phyloP scores from a whole-genome alignment of 2,329 filamentous ascomycete species.

The Diatrype stigma region DNA sequence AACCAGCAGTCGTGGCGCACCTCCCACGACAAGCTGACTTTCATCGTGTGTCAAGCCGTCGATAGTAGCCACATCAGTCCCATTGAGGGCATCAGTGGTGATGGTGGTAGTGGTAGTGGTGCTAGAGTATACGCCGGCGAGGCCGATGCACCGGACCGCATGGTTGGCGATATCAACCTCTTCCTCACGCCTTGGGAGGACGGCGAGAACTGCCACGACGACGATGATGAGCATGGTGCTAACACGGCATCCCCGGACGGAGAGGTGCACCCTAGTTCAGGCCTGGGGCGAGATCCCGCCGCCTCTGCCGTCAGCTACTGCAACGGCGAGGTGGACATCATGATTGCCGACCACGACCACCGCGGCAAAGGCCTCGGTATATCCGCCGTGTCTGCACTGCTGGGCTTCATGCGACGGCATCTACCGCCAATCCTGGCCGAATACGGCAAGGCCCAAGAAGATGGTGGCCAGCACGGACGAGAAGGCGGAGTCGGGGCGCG shows the following conservation, averaged over 20 bases:
- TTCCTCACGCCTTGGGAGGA: slow-evolving; percentile 65
- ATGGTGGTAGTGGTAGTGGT: not conserved
- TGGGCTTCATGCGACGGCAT: slow-evolving; percentile 62
- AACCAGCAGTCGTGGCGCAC: slow-evolving; percentile 88
- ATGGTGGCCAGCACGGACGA: no score
- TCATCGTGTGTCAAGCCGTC: slow-evolving; percentile 65
- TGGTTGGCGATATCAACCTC: slow-evolving; percentile 76
- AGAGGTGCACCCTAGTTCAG: slow-evolving; percentile 22
- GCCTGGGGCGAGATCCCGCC: slow-evolving; percentile 63
- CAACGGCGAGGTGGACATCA: slow-evolving; percentile 28
- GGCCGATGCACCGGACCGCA: slow-evolving; percentile 51
- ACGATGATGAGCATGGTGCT: slow-evolving; percentile 10
- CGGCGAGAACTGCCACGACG: slow-evolving; percentile 33
- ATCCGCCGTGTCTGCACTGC: slow-evolving; percentile 58
- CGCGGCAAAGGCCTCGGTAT: slow-evolving; percentile 21
- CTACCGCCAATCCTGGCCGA: slow-evolving; percentile 52
- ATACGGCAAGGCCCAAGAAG: slow-evolving; percentile 31
- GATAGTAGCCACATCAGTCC: not conserved
- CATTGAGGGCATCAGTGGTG: slow-evolving; percentile 3
- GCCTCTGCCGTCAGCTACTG: slow-evolving; percentile 35
- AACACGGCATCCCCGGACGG: slow-evolving; percentile 15
- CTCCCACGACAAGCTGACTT: slow-evolving; percentile 84
- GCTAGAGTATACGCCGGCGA: slow-evolving; percentile 31
- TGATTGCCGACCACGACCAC: slow-evolving; percentile 23
- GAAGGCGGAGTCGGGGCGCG: slow-evolving; percentile 2